Percentiles rank a stretch among this genome's conserved stretches.
phyloP scores from a whole-genome alignment of 2,329 filamentous ascomycete species.

The Venturia asperata region DNA sequence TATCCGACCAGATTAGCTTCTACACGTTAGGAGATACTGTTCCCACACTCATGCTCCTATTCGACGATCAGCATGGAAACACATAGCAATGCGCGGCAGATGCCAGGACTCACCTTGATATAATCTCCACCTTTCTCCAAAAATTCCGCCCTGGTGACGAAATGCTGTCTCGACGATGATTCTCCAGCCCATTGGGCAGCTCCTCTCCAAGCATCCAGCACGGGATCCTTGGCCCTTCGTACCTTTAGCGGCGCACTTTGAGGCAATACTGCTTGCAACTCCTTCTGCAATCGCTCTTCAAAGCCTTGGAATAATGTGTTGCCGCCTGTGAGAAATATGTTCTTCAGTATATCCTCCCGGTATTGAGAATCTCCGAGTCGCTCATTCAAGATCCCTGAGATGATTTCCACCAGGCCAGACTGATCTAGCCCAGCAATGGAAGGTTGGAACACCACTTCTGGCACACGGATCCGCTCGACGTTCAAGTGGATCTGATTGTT shows the following conservation, averaged over 20 bases:
- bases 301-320: slow-evolving; percentile 82
- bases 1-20: no score
- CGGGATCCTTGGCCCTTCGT: slow-evolving; percentile 64
- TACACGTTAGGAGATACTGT: neutral
- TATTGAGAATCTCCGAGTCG: slow-evolving; percentile 55
- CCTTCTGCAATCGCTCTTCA: slow-evolving; percentile 69
- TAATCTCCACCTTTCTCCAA: slow-evolving; percentile 89
- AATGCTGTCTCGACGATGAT: slow-evolving; percentile 54
- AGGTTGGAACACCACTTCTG: slow-evolving; percentile 88
- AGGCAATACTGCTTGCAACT: slow-evolving; percentile 66
- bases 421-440: slow-evolving; percentile 89
- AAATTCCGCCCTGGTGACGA: slow-evolving; percentile 75
- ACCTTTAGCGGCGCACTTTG: slow-evolving; percentile 60
- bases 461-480: slow-evolving; percentile 89
- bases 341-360: slow-evolving; percentile 65
- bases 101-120: slow-evolving; percentile 57
- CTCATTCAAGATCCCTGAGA: slow-evolving; percentile 80
- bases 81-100: neutral
- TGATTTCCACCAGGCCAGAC: slow-evolving; percentile 86
- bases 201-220: slow-evolving; percentile 88
- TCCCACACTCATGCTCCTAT: slow-evolving; percentile 21
- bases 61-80: slow-evolving; percentile 15
- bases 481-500: slow-evolving; percentile 89
- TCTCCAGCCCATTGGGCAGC: slow-evolving; percentile 74
- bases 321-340: slow-evolving; percentile 93